A percentile compares a stretch with the other conserved stretches of the same genome.
phyloP scores from a whole-genome alignment of 164 flowering plant genomes.

The Chloranthus sessilifolius region DNA sequence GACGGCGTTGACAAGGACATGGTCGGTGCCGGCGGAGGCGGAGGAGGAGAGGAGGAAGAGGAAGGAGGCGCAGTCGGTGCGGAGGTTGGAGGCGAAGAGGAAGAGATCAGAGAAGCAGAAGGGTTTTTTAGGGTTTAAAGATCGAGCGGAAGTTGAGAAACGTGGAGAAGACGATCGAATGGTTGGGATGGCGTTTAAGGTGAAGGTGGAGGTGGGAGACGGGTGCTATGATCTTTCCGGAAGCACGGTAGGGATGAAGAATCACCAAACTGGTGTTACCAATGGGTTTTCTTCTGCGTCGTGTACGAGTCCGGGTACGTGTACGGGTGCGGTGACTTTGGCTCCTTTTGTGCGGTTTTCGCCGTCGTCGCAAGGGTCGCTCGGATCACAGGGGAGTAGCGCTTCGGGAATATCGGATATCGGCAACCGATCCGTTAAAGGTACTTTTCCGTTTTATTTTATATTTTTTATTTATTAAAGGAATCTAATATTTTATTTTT shows the following conservation, averaged over 20 bases:
- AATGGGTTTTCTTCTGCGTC: constrained; percentile 15
- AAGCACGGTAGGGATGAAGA: background rate
- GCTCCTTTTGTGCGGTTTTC: background rate
- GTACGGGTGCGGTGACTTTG: background rate
- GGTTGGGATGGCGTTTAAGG: constrained; percentile 18
- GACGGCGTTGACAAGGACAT: constrained; percentile 39
- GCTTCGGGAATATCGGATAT: constrained; percentile 49
- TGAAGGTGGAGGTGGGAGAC: constrained; percentile 18
- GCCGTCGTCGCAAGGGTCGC: constrained; percentile 29
- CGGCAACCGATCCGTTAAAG: constrained; percentile 33
- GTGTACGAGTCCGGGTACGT: background rate
- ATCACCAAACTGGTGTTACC: constrained; percentile 11
- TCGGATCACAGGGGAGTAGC: constrained; percentile 47
- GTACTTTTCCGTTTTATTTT: constrained; percentile 18
- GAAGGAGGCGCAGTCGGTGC: constrained; percentile 72
- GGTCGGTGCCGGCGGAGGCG: constrained; percentile 76
- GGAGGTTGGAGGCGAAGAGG: constrained; percentile 86
- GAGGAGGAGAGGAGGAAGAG: constrained; percentile 89
- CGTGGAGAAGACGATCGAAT: constrained; percentile 26
- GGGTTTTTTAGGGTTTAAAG: constrained; percentile 5
- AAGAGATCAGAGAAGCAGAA: constrained; percentile 58
- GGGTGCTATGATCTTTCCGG: constrained; percentile 2
- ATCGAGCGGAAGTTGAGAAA: constrained; percentile 16
- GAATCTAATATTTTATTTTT: background rate
- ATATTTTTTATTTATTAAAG: background rate